phyloP scores from a whole-genome alignment of 2,329 filamentous ascomycete species.

The Claviceps sp. region DNA sequence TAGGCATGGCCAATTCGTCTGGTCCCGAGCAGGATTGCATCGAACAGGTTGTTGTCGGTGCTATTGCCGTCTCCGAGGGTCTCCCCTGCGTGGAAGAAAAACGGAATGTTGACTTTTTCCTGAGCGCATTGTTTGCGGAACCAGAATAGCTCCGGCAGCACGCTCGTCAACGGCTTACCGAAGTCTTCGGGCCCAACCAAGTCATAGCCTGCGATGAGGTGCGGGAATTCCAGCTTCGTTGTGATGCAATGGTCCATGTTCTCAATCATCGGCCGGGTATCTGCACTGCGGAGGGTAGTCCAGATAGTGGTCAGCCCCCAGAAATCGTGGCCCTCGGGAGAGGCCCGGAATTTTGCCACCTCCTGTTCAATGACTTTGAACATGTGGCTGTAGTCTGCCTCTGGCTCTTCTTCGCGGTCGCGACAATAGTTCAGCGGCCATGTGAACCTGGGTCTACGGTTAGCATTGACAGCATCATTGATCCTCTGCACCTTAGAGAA shows the following conservation, averaged over 20 bases:
- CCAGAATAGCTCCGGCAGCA: slow-evolving; percentile 82
- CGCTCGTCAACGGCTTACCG: slow-evolving; percentile 60
- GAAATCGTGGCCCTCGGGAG: slow-evolving; percentile 58
- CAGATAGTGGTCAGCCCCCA: slow-evolving; percentile 80
- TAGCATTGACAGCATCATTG: not conserved
- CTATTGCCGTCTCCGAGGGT: slow-evolving; percentile 61
- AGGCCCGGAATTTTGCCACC: slow-evolving; percentile 58
- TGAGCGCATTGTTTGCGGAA: slow-evolving; percentile 75
- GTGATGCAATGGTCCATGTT: slow-evolving; percentile 81
- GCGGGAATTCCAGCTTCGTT: slow-evolving; percentile 65
- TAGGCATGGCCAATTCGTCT: slow-evolving; percentile 83
- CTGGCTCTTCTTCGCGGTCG: slow-evolving; percentile 49
- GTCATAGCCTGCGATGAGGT: slow-evolving; percentile 77
- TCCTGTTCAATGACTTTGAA: slow-evolving; percentile 67
- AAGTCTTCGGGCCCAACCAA: slow-evolving; percentile 77
- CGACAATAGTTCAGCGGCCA: slow-evolving; percentile 61
- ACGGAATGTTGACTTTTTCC: slow-evolving; percentile 70
- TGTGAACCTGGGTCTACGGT: slow-evolving; percentile 36
- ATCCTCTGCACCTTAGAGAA: no score
- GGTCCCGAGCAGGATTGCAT: slow-evolving; percentile 76
- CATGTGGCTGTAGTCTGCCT: slow-evolving; percentile 55
- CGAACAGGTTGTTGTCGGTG: slow-evolving; percentile 73
- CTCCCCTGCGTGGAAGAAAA: slow-evolving; percentile 93
- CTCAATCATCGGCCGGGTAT: slow-evolving; percentile 54
- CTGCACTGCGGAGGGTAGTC: slow-evolving; percentile 55